These are phyloP conservation scores for Boletus semigastroideus DNA, from an alignment of 1,284 basidiomycete genomes.

Conservation along the genomic window DNA sequence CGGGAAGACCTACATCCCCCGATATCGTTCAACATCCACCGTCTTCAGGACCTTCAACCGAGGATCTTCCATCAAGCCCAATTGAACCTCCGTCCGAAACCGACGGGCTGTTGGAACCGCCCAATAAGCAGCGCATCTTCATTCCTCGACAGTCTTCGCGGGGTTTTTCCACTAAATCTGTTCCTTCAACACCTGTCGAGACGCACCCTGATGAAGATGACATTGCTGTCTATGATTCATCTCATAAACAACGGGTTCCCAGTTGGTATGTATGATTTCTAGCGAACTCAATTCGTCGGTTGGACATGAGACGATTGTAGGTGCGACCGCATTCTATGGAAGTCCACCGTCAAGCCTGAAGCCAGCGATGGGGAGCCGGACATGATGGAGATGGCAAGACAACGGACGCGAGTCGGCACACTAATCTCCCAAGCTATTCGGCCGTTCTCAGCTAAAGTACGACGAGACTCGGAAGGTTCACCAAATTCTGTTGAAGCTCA, in stretches of 20 bases:
- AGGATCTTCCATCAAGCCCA: slow-evolving; percentile 28
- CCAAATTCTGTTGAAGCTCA: slow-evolving; percentile 29
- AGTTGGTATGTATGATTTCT: slow-evolving; percentile 56
- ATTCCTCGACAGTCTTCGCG: slow-evolving; percentile 43
- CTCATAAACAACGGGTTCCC: slow-evolving; percentile 76
- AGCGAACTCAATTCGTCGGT: not conserved
- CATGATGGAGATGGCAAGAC: slow-evolving; percentile 31
- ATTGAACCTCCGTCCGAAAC: slow-evolving; percentile 15
- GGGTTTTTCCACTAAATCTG: slow-evolving; percentile 34
- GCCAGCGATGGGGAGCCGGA: slow-evolving; percentile 40
- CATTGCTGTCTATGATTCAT: slow-evolving; percentile 73
- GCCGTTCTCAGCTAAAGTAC: slow-evolving; percentile 43
- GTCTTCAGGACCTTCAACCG: slow-evolving; percentile 23
- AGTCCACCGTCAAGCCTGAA: slow-evolving; percentile 59
- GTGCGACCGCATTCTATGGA: slow-evolving; percentile 82
- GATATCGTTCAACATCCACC: slow-evolving; percentile 26
- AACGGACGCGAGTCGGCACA: slow-evolving; percentile 49
- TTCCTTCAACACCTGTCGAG: slow-evolving; percentile 37
- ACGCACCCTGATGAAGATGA: slow-evolving; percentile 41
- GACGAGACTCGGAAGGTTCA: slow-evolving; percentile 43
- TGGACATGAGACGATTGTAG: slow-evolving; percentile 34
- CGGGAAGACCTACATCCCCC: slow-evolving; percentile 21
- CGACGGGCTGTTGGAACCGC: slow-evolving; percentile 20
- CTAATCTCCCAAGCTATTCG: slow-evolving; percentile 56
- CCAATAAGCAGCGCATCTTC: slow-evolving; percentile 29